phyloP scores from a whole-genome alignment of 108 stramenopile genomes.

The Nannochloropsis oceanica region DNA sequence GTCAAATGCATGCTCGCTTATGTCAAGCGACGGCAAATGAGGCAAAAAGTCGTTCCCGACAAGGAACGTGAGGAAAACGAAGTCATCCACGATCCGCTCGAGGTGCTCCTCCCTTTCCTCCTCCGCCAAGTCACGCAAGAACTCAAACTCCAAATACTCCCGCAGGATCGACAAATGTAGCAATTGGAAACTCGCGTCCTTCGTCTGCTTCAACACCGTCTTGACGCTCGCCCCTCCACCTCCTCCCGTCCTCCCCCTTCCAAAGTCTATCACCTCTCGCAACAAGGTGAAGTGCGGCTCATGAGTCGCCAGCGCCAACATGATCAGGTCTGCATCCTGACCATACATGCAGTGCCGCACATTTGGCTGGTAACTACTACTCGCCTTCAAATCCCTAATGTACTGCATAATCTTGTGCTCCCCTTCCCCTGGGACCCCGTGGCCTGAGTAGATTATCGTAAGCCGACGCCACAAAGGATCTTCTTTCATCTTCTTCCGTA shows the following conservation, averaged over 20 bases:
- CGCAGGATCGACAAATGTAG: constrained; percentile 84
- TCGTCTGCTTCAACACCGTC: constrained; percentile 76
- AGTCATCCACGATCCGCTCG: constrained; percentile 89
- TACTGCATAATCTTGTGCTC: constrained; percentile 98
- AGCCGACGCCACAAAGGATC: constrained; percentile 74
- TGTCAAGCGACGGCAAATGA: constrained; percentile 83
- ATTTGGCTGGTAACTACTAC: background rate
- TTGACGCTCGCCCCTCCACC: constrained; percentile 38
- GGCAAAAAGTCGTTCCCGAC: constrained; percentile 97
- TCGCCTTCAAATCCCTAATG: constrained; percentile 8
- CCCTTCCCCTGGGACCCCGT: constrained; percentile 96
- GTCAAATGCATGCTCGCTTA: constrained; percentile 83
- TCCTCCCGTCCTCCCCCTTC: background rate
- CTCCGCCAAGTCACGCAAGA: constrained; percentile 21
- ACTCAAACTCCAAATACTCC: constrained; percentile 85
- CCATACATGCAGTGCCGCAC: constrained; percentile 89
- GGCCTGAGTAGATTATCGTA: constrained; percentile 78
- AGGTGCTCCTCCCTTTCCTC: constrained; percentile 37
- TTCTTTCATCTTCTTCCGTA: constrained; percentile 49
- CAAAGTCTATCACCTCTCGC: constrained; percentile 81
- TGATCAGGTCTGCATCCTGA: constrained; percentile 94
- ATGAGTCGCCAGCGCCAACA: constrained; percentile 89
- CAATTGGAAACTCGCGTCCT: constrained; percentile 88
- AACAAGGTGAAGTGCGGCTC: constrained; percentile 91
- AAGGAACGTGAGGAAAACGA: constrained; percentile 92